Base-by-base conservation (phyloP, 2,329 filamentous ascomycete genomes). In the Cordyceps pruinosa region DNA sequence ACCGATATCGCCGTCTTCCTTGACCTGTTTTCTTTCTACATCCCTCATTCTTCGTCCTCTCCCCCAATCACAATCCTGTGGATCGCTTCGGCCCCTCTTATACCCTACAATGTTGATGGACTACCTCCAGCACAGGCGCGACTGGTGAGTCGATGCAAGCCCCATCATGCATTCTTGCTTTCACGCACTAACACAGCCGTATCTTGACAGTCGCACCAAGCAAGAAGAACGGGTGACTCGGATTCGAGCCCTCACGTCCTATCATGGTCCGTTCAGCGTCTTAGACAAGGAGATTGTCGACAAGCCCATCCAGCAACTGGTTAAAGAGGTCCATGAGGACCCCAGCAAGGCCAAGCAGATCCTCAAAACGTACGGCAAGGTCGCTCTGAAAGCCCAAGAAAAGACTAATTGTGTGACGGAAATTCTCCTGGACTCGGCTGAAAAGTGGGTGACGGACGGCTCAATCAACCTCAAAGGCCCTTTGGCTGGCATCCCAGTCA, bases 321-420 rank as follows among this genome's bases (percentile, higher is more conserved):
- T 96, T 6, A 73, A 85, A 60, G 83, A 87, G 73, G 88, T 96
- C 4, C 89, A 93, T 32, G 80, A 82, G n/a, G 81, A 85, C 45
- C 73, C 77, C 54, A 76, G 84, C 49, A 78, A 81, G 13, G 86
- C 92, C 0, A 69, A 86, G 25, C 85, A 90, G 60, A 82, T 97
- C 47, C 83, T 97, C n/a, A 84, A 79, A 59, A 85, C 90, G 12
- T 97, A 97, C 69, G 88, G 88, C 66, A 96, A 95, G 71, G 86
- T 93, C 21, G 88, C 92, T 0, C 69, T 96, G 53, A 87, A 85
- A 66, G 92, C 90, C 1, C 93, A 97, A 35, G 80, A 86, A 61
- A 87, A 87, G 72, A 96, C 91, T 2, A 97, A 97, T 70, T 95
- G 90, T 67, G 73, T 95, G 13, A 97, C 93, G 0, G 92, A 97